phyloP scores from a whole-genome alignment of 805 yeast species.

The Torulaspora microellipsoides region DNA sequence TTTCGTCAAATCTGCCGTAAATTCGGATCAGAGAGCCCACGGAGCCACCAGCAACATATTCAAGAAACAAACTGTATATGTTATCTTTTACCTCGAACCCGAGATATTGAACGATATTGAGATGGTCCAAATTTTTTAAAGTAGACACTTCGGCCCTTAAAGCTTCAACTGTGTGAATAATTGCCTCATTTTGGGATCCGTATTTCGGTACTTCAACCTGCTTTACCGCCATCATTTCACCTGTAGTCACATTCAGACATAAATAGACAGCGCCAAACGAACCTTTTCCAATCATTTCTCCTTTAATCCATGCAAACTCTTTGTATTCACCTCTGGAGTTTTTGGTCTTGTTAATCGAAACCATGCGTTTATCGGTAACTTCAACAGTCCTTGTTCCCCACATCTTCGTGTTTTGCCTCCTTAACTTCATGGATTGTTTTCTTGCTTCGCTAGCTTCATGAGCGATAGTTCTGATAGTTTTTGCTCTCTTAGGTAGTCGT shows the following conservation, averaged over 20 bases:
- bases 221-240: slow-evolving; percentile 98
- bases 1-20: slow-evolving; percentile 82
- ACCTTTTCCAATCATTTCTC: slow-evolving; percentile 94
- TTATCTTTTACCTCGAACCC: slow-evolving; percentile 79
- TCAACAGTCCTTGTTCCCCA: slow-evolving; percentile 97
- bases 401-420: slow-evolving; percentile 85
- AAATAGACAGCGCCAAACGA: slow-evolving; percentile 92
- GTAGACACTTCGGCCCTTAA: slow-evolving; percentile 88
- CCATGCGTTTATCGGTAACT: slow-evolving; percentile 69
- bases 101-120: slow-evolving; percentile 90
- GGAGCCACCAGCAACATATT: slow-evolving; percentile 97
- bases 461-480: slow-evolving; percentile 89
- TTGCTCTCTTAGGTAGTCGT: slow-evolving; percentile 57
- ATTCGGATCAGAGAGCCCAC: slow-evolving; percentile 79
- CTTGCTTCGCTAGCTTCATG: slow-evolving; percentile 76
- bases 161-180: slow-evolving; percentile 68
- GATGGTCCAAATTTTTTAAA: slow-evolving; percentile 87
- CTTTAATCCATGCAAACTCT: slow-evolving; percentile 96
- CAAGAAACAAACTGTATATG: slow-evolving; percentile 82
- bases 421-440: slow-evolving; percentile 38
- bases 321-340: slow-evolving; percentile 64
- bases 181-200: slow-evolving; percentile 40
- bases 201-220: slow-evolving; percentile 70
- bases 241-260: slow-evolving; percentile 91
- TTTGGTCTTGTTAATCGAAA: slow-evolving; percentile 61